Conservation (phyloP, 495 filamentous ascomycete species). For the Hypoxylon perforatum region DNA sequence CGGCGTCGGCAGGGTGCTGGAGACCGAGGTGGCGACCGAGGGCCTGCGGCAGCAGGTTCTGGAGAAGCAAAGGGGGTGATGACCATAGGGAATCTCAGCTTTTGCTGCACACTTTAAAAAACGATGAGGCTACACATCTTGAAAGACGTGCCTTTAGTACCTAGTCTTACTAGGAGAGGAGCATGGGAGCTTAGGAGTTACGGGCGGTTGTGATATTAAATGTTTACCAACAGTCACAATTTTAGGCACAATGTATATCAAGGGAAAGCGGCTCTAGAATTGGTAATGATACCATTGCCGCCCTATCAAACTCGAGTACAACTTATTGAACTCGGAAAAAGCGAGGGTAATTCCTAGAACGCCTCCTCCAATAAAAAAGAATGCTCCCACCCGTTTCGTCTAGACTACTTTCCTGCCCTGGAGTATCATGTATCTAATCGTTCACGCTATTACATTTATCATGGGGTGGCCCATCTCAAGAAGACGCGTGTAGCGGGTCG, state of each 20-base stretch:
- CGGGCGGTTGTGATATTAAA: conserved; percentile 19
- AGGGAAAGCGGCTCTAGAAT: conserved; percentile 10
- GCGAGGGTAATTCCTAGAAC: conserved; percentile 44
- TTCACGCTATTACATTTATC: conserved; percentile 9
- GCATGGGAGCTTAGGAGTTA: not conserved
- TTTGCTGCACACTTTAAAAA: not conserved
- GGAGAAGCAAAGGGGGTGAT: conserved; percentile 44
- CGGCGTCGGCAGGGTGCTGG: conserved; percentile 76
- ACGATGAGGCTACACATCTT: no score
- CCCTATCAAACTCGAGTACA: conserved; percentile 42
- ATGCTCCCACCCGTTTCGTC: conserved; percentile 36
- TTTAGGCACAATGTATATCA: not conserved
- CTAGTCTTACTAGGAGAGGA: no score
- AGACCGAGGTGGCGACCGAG: conserved; percentile 82
- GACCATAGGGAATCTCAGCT: conserved; percentile 12
- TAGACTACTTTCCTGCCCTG: conserved; percentile 21
- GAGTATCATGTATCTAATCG: conserved; percentile 31
- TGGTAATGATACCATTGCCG: conserved; percentile 29
- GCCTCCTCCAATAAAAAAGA: conserved; percentile 43
- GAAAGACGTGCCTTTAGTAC: not conserved
- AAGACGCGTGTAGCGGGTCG: conserved; percentile 61
- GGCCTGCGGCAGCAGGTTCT: conserved; percentile 62
- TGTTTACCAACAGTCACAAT: not conserved
- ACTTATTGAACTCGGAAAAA: conserved; percentile 35
- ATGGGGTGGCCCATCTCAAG: conserved; percentile 6